Percentiles rank a stretch among this genome's conserved stretches.
These are phyloP conservation scores for Colletotrichum sublineola DNA, from an alignment of 2,329 filamentous ascomycete genomes.

Conservation along the genomic window DNA sequence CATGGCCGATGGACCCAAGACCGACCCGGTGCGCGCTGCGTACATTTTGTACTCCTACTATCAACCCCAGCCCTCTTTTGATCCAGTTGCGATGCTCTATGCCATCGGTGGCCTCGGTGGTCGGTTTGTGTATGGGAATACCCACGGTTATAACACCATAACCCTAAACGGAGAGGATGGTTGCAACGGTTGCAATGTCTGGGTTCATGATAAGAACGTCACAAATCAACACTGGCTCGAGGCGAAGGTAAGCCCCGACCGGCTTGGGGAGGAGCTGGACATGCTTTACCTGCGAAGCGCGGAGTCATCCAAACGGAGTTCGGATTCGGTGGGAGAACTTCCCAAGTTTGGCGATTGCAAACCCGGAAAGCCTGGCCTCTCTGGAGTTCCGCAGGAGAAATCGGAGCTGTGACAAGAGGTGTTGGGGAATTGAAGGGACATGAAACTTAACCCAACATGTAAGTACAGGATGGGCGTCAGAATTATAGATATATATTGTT, in stretches of 20 bases:
- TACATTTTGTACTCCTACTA: slow-evolving; percentile 57
- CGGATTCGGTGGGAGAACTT: slow-evolving; percentile 1
- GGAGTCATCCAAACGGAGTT: slow-evolving; percentile 19
- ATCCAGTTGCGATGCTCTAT: slow-evolving; percentile 58
- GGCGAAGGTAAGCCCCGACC: slow-evolving; percentile 48
- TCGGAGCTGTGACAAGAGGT: background rate
- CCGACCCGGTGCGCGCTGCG: slow-evolving; percentile 54
- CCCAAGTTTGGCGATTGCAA: slow-evolving; percentile 28
- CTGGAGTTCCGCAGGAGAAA: background rate
- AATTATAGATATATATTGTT: too few relatives aligned
- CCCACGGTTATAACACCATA: slow-evolving; percentile 57
- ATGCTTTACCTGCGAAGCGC: slow-evolving; percentile 48
- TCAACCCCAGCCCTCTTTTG: slow-evolving; percentile 54
- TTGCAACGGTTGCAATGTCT: slow-evolving; percentile 56
- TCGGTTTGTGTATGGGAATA: slow-evolving; percentile 54
- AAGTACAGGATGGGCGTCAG: too few relatives aligned
- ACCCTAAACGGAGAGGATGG: slow-evolving; percentile 16
- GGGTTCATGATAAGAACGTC: slow-evolving; percentile 54
- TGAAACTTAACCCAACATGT: background rate
- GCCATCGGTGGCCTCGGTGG: slow-evolving; percentile 53
- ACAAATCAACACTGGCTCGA: slow-evolving; percentile 57
- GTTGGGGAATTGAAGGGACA: background rate
- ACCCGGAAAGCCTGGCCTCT: background rate
- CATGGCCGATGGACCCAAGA: slow-evolving; percentile 48
- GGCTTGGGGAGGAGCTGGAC: slow-evolving; percentile 48